Evolutionary conservation across 1,284 basidiomycete species (phyloP), one percentile per base, ranked within the genome.

Genomic region (Cutaneotrichosporon spelunceum): DNA sequence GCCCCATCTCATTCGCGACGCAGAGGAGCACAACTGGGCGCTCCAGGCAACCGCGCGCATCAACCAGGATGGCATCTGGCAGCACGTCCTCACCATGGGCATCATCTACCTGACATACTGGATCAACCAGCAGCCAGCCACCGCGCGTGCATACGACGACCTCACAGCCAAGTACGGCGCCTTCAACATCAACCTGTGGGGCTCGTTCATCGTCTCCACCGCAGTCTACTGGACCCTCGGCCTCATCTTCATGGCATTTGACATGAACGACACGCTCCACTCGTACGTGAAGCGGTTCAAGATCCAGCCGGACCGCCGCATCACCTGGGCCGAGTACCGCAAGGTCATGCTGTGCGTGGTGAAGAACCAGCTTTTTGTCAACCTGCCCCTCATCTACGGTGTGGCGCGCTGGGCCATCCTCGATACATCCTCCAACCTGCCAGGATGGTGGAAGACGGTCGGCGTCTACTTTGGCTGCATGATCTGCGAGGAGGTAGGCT

Each of bases 11-110:
- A n/a, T n/a, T 30, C 36, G 9, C 36, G 16, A 27, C 34, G 13
- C 61, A 66, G 65, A 66, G 56, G 55, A 63, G 27, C 65, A 66
- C 57, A 48, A 54, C 19, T 66, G 59, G 59, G 65, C 53, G 19
- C 26, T 56, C 21, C 36, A 52, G 3, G 53, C 61, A 3, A 14
- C 54, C 10, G 56, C 61, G 23, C 65, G 65, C 24, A 19, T 50
- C 16, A 66, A 66, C 61, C 54, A 59, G 45, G 50, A 61, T 33
- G 50, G 36, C 10, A 6, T 30, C 16, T 52, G 52, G 36, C 56
- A 57, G 48, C 36, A 56, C 27, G 30, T 56, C 29, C 54, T 49
- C 9, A 61, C 59, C n/a, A 14, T 61, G 24, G 59, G 59, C 13
- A 36, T 61, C 21, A 61, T 61, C 59, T 14, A 53, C 24, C 54